Conservation (phyloP, 108 stramenopile species). For the Skeletonema marinoi region DNA sequence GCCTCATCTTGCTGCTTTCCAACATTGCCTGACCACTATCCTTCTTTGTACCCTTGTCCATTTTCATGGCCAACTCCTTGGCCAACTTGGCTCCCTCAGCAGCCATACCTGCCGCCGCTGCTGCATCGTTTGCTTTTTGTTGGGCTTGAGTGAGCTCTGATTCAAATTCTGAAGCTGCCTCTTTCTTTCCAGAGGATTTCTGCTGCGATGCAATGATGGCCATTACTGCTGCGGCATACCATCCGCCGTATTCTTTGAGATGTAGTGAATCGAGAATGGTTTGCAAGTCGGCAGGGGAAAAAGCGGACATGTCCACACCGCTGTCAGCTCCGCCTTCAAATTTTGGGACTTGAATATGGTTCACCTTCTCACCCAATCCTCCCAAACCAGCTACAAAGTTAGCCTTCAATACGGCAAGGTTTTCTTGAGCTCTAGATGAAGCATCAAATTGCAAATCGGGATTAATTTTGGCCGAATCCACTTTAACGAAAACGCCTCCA, state of each 20-base stretch:
- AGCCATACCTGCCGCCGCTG: slow-evolving; percentile 33
- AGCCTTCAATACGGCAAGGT: slow-evolving; percentile 22
- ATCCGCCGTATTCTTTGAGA: slow-evolving; percentile 43
- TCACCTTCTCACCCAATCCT: neutral
- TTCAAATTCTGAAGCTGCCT: slow-evolving; percentile 23
- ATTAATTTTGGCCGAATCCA: slow-evolving; percentile 20
- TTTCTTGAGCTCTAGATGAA: slow-evolving; percentile 15
- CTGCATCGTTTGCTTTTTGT: slow-evolving; percentile 42
- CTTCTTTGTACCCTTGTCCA: slow-evolving; percentile 21
- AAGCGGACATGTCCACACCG: neutral
- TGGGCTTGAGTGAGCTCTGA: slow-evolving; percentile 23
- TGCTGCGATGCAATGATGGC: slow-evolving; percentile 39
- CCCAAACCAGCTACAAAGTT: slow-evolving; percentile 18
- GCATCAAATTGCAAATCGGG: slow-evolving; percentile 22
- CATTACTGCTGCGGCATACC: slow-evolving; percentile 38
- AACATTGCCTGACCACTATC: slow-evolving; percentile 22
- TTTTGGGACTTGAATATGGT: neutral
- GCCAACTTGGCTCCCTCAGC: slow-evolving; percentile 46
- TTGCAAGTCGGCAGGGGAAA: slow-evolving; percentile 8
- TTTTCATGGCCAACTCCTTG: slow-evolving; percentile 32
- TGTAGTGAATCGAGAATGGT: slow-evolving; percentile 39
- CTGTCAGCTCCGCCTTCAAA: neutral
- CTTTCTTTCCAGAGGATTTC: slow-evolving; percentile 32
- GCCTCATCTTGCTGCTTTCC: slow-evolving; percentile 23
- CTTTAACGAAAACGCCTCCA: slow-evolving; percentile 6